Base-by-base conservation (phyloP, 345 rosid species). In the Psidium guajava region DNA sequence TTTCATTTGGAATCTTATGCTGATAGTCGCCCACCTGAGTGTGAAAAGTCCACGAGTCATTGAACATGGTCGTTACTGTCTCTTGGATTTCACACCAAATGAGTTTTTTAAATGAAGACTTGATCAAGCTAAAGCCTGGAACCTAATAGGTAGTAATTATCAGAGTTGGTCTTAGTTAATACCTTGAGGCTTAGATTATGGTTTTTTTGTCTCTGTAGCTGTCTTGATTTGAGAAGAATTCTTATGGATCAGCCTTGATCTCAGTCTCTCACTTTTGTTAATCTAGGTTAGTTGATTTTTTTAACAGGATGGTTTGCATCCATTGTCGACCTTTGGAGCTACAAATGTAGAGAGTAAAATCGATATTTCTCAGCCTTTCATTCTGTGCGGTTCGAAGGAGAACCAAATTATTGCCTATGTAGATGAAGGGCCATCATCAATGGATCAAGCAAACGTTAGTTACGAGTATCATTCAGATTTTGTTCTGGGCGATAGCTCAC, bases 401-500 rank as follows among this genome's bases (percentile, higher is more conserved):
- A 90, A 86, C 28, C 90, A 86, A 36, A 88, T 95, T 84, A 89
- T 92, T 88, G 97, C 95, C 50, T 96, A 85, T 86, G 74, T 92
- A 49, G 99, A 97, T 61, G 89, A 93, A 84, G 88, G 88, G 73
- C 92, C 93, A 5, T 86, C 92, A 13, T 89, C 82, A 22, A 81
- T 91, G 81, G 86, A 92, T 81, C 82, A 87, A 83, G 84, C 90
- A 84, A 88, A 83, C 85, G 90, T 91, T 81, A 88, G 88, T 83
- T 93, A 93, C 85, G 93, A 90, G 50, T 96, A 93, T 85, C 87
- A 88, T 88, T 92, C 96, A 84, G 88, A 90, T 90, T 94, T 93
- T 89, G 91, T 90, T 82, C 86, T 95, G 24, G 94, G 95, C 86
- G 98, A 90, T 81, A 87, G 85, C 40, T 90, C 91, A 25, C 98